These are phyloP conservation scores for Gastrolobium villosum DNA, from an alignment of 306 rosid species.

Conservation along the genomic window DNA sequence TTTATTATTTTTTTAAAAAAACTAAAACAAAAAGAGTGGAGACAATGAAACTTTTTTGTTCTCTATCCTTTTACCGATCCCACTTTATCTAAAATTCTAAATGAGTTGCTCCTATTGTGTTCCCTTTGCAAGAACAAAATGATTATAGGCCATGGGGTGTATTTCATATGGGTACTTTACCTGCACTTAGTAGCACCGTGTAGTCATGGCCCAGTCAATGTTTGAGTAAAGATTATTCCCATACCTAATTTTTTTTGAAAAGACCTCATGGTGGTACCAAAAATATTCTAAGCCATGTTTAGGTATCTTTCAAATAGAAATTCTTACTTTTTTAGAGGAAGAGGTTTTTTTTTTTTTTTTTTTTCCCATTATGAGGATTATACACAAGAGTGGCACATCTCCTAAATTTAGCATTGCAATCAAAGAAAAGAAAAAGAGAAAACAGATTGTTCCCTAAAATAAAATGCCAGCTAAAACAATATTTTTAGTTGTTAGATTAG, in stretches of 20 bases:
- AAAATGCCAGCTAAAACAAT: conserved; percentile 8
- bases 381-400: background rate
- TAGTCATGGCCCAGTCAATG: too few species aligned
- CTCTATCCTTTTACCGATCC: too few species aligned
- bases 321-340: background rate
- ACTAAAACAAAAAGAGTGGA: too few species aligned
- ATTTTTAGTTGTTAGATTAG: background rate
- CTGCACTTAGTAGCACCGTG: too few species aligned
- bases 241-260: background rate
- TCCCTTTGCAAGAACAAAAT: too few species aligned
- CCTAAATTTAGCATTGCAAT: conserved; percentile 4
- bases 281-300: background rate
- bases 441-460: background rate
- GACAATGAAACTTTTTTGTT: too few species aligned
- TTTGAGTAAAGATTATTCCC: too few species aligned
- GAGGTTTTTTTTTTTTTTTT: background rate
- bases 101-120: too few species aligned
- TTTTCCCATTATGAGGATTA: background rate
- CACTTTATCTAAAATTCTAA: too few species aligned
- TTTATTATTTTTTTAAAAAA: too few species aligned
- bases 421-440: background rate
- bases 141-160: too few species aligned
- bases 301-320: conserved; percentile 1
- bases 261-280: background rate
- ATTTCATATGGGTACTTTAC: too few species aligned